Evolutionary conservation across 2,329 filamentous ascomycete genomes (phyloP), one percentile per base, ranked within the genome.

Genomic region (Botrytis hyacinthi): DNA sequence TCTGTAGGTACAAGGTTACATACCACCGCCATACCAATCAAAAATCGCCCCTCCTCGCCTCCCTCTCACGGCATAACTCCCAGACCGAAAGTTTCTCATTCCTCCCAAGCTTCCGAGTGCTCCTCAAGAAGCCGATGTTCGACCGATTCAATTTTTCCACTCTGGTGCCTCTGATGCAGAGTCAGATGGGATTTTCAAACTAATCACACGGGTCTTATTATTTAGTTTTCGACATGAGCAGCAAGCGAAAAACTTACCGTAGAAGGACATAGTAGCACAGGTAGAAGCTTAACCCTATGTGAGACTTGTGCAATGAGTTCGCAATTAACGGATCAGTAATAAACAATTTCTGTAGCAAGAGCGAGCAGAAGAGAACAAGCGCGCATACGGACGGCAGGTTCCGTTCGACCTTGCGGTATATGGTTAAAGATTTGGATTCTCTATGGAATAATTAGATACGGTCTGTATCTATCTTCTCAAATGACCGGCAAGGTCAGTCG

Each of bases 101-200:
- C 48, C 12, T 54, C 5, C 7, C 48, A 29, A 54, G 26, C 1
- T 26, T 54, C 26, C 3, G 8, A 54, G 0, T 54, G 26, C 26
- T 7, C 1, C 1, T n/a, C 1, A 29, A 7, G 0, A 16, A 54
- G 16, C 16, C 1, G 48, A 3, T 8, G 1, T 26, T 54, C 48
- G 26, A 29, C 7, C 7, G 4, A 54, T 54, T 54, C 14, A 54
- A 12, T 14, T 42, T 2, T n/a, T 29, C 26, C n/a, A n/a, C n/a
- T 2, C 51, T 29, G 14, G 12, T 54, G 26, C 7, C 12, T 29
- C 26, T 29, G 51, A 2, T n/a, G 12, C 1, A 54, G 51, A 8
- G 5, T n/a, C 1, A 1, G 2, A 8, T 29, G 26, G 48, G 22
- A n/a, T 0, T 1, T 51, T 6, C n/a, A 29, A 29, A 3, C 26